A percentile compares a stretch with the other conserved stretches of the same genome.
phyloP scores from a whole-genome alignment of 129 eudicot species.

The Artemisia tridentata region DNA sequence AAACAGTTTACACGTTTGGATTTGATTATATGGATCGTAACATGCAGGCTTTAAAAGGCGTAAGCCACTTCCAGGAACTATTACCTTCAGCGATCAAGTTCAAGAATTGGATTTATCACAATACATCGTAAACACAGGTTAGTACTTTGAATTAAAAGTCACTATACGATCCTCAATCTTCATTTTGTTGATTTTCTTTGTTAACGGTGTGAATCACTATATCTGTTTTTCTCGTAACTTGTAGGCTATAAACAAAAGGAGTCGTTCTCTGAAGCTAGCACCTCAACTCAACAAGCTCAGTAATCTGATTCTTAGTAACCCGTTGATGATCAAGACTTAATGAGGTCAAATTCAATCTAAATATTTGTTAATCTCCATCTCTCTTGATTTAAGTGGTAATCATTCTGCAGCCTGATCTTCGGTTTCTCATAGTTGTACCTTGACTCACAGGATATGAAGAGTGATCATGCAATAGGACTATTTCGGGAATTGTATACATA shows the following conservation, averaged over 20 bases:
- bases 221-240: slow-evolving; percentile 15
- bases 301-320: not conserved
- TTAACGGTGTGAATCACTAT: not conserved
- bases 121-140: slow-evolving; percentile 12
- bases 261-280: slow-evolving; percentile 16
- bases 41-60: slow-evolving; percentile 17
- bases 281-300: slow-evolving; percentile 2
- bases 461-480: too few species aligned
- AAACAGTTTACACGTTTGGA: not conserved
- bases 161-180: not conserved
- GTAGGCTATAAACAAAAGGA: not conserved
- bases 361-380: too few species aligned
- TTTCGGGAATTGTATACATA: too few species aligned
- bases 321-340: slow-evolving; percentile 11
- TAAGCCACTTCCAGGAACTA: not conserved
- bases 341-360: slow-evolving; percentile 17
- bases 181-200: not conserved
- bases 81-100: not conserved
- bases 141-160: not conserved
- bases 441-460: too few species aligned
- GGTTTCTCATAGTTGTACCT: too few species aligned
- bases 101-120: slow-evolving; percentile 15
- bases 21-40: not conserved
- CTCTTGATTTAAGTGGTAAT: too few species aligned
- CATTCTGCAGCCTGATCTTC: too few species aligned